These are phyloP conservation scores for Kluyveromyces starmeri DNA, from an alignment of 805 yeast genomes.

Conservation along the genomic window DNA sequence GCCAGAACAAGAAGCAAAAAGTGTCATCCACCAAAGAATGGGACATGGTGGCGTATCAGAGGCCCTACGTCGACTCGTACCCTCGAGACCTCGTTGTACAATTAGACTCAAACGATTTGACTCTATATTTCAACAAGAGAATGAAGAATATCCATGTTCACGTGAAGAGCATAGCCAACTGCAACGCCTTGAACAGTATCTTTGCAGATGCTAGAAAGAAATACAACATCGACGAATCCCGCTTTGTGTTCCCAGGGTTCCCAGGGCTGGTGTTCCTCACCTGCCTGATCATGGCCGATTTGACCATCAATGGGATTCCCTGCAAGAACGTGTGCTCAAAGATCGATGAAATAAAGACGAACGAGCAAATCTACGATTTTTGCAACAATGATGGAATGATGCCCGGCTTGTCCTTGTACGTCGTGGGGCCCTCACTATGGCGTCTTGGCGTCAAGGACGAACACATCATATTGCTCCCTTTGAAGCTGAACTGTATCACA, in stretches of 20 bases:
- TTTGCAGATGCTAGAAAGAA: neutral
- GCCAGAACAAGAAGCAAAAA: slow-evolving; percentile 14
- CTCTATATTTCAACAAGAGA: slow-evolving; percentile 26
- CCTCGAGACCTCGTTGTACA: slow-evolving; percentile 37
- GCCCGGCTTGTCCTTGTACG: slow-evolving; percentile 15
- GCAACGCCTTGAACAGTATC: neutral
- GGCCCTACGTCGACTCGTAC: slow-evolving; percentile 38
- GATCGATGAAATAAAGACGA: slow-evolving; percentile 10
- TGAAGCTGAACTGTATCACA: slow-evolving; percentile 15
- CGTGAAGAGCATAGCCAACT: slow-evolving; percentile 10
- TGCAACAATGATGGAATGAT: slow-evolving; percentile 7
- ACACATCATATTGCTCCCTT: slow-evolving; percentile 16
- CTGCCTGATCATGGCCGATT: slow-evolving; percentile 14
- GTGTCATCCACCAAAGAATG: slow-evolving; percentile 6
- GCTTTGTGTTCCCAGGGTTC: slow-evolving; percentile 1
- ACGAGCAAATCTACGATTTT: slow-evolving; percentile 16
- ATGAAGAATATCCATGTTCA: slow-evolving; percentile 18
- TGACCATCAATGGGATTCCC: slow-evolving; percentile 13
- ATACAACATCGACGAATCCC: neutral
- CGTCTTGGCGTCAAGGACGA: slow-evolving; percentile 15
- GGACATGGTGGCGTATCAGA: slow-evolving; percentile 30
- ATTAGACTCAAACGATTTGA: slow-evolving; percentile 26
- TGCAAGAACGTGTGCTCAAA: slow-evolving; percentile 14
- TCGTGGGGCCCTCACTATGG: slow-evolving; percentile 18
- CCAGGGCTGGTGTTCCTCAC: slow-evolving; percentile 11